Evolutionary conservation across 805 yeast genomes (phyloP), one percentile per base, ranked within the genome.

Genomic region (Yarrowia bubula): DNA sequence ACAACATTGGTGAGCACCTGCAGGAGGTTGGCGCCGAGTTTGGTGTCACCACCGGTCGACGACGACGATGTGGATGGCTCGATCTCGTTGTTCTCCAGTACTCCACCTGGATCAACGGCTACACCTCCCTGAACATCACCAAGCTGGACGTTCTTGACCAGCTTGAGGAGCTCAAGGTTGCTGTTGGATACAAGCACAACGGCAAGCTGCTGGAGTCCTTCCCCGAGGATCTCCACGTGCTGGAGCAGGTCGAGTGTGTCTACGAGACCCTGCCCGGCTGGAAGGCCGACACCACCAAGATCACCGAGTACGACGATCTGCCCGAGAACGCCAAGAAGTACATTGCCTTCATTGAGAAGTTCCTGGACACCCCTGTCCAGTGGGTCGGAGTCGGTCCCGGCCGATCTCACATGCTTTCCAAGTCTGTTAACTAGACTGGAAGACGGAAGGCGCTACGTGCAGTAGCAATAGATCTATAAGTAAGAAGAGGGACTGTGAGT

Each of bases 381-480:
- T 95, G 98, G 98, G 95, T 95, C 68, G 99, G 99, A 75, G 95
- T 96, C 66, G 99, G 99, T 68, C 98, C 99, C 69, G 96, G 91
- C 64, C 89, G 98, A 80, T 96, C 89, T 66, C 86, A 92, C 41
- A 92, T 92, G 97, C 82, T 92, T 71, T 86, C 84, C 71, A 58
- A 64, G 58, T 42, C 50, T 15, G 46, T 64, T 47, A 64, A 41
- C 47, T 28, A 33, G 60, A 10, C 55, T 43, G 51, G 48, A 58
- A 42, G 51, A 42, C 14, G 64, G 51, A 58, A 58, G 55, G 64
- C 55, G 42, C 51, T 58, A 58, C 51, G 18, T 57, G 32, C 7
- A 18, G 55, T 58, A 58, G 55, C 50, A 39, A 55, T 55, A 39
- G 47, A 55, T 28, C 32, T 32, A 31, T 31, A 38, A n/a, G 18